Percentiles rank a stretch among this genome's conserved stretches.
Evolutionary conservation across 2,329 filamentous ascomycete species (phyloP).

Genomic region (Penicillium sp.): DNA sequence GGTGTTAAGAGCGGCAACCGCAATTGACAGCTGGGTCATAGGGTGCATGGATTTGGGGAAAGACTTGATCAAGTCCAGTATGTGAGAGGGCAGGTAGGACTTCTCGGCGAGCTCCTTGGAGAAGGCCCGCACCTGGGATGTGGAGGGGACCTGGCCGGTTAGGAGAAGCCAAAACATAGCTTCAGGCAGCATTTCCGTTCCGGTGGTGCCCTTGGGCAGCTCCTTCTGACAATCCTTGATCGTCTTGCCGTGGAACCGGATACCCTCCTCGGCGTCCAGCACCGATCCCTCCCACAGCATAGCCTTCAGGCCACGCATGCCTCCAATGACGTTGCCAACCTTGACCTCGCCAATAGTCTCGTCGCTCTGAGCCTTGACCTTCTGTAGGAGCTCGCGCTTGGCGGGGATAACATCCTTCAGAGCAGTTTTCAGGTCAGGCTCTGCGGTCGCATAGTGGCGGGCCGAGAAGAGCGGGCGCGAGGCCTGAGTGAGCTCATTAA

Average conservation of each 20-base stretch:
- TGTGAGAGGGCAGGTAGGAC: slow-evolving; percentile 72
- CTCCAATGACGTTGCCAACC: slow-evolving; percentile 87
- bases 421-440: slow-evolving; percentile 84
- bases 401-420: slow-evolving; percentile 79
- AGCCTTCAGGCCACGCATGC: slow-evolving; percentile 94
- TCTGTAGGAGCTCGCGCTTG: slow-evolving; percentile 88
- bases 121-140: slow-evolving; percentile 71
- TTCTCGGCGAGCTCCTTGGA: slow-evolving; percentile 84
- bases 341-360: slow-evolving; percentile 89
- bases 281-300: slow-evolving; percentile 99
- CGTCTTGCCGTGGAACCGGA: slow-evolving; percentile 94
- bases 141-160: slow-evolving; percentile 84
- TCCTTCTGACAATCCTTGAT: slow-evolving; percentile 97
- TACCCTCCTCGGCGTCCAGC: slow-evolving; percentile 92
- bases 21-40: slow-evolving; percentile 96
- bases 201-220: slow-evolving; percentile 80
- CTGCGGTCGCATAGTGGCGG: slow-evolving; percentile 56
- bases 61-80: slow-evolving; percentile 79
- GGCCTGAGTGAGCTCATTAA: slow-evolving; percentile 14
- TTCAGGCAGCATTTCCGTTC: slow-evolving; percentile 96
- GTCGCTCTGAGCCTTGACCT: slow-evolving; percentile 78
- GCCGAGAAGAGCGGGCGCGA: slow-evolving; percentile 22
- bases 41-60: slow-evolving; percentile 90
- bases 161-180: slow-evolving; percentile 99
- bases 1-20: slow-evolving; percentile 92